Percentiles rank a stretch among this genome's conserved stretches.
phyloP scores from a whole-genome alignment of 2,329 filamentous ascomycete genomes.

The Fusarium verticillioides region DNA sequence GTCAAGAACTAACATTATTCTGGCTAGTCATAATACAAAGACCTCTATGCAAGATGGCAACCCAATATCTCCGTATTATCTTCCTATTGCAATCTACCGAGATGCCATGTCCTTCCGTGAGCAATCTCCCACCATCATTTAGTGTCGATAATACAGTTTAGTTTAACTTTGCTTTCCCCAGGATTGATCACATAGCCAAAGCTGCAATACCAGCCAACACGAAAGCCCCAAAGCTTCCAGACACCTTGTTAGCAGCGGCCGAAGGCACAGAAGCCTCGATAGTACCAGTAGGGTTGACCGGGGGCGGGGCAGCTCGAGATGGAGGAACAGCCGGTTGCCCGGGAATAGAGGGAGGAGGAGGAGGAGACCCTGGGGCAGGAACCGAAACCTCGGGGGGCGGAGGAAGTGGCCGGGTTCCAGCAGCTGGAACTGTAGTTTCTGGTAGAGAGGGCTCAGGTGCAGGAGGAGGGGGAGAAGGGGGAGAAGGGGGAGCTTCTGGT shows the following conservation, averaged over 20 bases:
- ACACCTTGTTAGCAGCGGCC: constrained; percentile 52
- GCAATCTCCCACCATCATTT: not conserved
- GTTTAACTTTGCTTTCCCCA: not conserved
- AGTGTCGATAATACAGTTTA: not conserved
- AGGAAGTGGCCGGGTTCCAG: not conserved
- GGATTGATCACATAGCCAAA: constrained; percentile 48
- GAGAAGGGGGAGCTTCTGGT: not conserved
- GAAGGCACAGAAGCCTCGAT: constrained; percentile 45
- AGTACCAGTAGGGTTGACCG: constrained; percentile 1
- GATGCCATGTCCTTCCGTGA: not conserved
- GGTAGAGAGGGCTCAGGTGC: too few relatives aligned
- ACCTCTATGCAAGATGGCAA: too few relatives aligned
- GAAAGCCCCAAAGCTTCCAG: constrained; percentile 51
- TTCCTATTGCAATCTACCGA: not conserved
- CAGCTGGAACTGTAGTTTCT: not conserved
- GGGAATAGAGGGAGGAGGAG: not conserved
- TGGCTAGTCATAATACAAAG: not conserved
- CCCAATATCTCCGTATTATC: not conserved
- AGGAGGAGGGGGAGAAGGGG: not conserved
- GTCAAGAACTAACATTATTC: not conserved
- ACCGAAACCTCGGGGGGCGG: not conserved
- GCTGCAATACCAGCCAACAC: constrained; percentile 53
- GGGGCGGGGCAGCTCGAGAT: constrained; percentile 12
- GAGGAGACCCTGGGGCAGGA: not conserved
- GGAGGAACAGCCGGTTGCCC: constrained; percentile 4